Evolutionary conservation across 495 filamentous ascomycete species (phyloP), one percentile per base, ranked within the genome.

Genomic region (Aspergillus kassunensis): DNA sequence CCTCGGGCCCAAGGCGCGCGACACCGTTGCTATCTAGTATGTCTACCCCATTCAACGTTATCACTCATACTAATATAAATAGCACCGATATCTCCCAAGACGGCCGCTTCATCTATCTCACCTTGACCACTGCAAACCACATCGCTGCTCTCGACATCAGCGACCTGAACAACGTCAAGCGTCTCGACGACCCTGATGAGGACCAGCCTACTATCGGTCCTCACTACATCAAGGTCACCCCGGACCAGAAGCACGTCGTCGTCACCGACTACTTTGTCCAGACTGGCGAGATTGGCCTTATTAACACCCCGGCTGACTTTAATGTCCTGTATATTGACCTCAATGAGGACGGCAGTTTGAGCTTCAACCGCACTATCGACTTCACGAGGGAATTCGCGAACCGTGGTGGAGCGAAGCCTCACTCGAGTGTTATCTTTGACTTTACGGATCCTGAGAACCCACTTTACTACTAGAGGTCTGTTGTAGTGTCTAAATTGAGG

Each of bases 251-350:
- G 68, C 79, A 86, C 58, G 54, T 84, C 36, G 67, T 84, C 8
- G 80, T 84, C 29, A 81, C 76, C 10, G 82, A 82, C 46, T 86
- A 86, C 68, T 86, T 86, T 55, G 76, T 86, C 1, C 82, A 86
- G 66, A 80, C 80, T 5, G 81, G 80, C 29, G 73, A 79, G 6
- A 82, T 84, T 46, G 76, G 76, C 4, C 65, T 84, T 6, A 76
- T 86, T 50, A 86, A 86, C 54, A 84, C 80, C 0, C 80, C 80
- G 0, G 80, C 76, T 36, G 81, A 84, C 60, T 84, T 71, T 75
- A 83, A 80, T 70, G 80, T 73, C 6, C 75, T 78, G 51, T 84
- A 82, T 61, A 78, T 86, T 52, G 79, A 84, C 49, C 75, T 84
- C 44, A 65, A 73, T 9, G 59, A 69, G 15, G 73, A 83, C 56